Percentiles rank a stretch among this genome's conserved stretches.
Conservation (phyloP, 768 basidiomycete species). For the Tubosaeta brunneosetosa region DNA sequence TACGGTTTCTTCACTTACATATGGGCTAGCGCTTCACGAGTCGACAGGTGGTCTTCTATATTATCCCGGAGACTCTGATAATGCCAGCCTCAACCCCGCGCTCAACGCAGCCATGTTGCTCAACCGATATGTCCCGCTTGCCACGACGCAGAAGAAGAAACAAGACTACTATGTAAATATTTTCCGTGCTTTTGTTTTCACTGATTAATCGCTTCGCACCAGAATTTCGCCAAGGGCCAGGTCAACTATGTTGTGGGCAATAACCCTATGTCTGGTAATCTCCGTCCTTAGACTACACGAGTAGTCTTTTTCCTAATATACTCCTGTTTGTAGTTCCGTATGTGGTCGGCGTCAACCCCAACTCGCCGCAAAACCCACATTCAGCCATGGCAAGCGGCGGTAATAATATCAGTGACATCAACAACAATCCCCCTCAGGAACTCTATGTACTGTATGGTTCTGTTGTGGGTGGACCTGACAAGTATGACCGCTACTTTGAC, state of each 20-base stretch:
- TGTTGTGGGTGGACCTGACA: constrained; percentile 82
- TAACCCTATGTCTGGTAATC: constrained; percentile 81
- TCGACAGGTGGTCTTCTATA: constrained; percentile 69
- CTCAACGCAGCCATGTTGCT: constrained; percentile 85
- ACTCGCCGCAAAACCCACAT: constrained; percentile 87
- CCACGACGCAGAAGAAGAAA: constrained; percentile 55
- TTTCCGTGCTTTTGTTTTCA: not conserved
- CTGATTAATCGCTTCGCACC: constrained; percentile 5
- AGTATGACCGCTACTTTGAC: constrained; percentile 72
- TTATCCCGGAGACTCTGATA: constrained; percentile 79
- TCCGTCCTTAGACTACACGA: not conserved
- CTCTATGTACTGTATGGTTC: constrained; percentile 83
- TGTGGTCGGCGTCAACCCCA: constrained; percentile 84
- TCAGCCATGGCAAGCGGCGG: constrained; percentile 88
- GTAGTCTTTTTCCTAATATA: not conserved
- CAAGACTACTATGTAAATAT: constrained; percentile 54
- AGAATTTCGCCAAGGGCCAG: constrained; percentile 75
- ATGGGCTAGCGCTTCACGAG: not conserved
- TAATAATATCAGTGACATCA: constrained; percentile 58
- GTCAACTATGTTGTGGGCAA: constrained; percentile 80
- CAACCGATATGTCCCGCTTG: constrained; percentile 68
- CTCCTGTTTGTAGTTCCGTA: constrained; percentile 38
- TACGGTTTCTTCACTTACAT: constrained; percentile 25
- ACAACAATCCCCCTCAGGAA: constrained; percentile 67
- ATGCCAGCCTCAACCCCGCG: constrained; percentile 78